Evolutionary conservation across 805 yeast species (phyloP), one percentile per base, ranked within the genome.

Genomic region (Soucietia sequanensis): DNA sequence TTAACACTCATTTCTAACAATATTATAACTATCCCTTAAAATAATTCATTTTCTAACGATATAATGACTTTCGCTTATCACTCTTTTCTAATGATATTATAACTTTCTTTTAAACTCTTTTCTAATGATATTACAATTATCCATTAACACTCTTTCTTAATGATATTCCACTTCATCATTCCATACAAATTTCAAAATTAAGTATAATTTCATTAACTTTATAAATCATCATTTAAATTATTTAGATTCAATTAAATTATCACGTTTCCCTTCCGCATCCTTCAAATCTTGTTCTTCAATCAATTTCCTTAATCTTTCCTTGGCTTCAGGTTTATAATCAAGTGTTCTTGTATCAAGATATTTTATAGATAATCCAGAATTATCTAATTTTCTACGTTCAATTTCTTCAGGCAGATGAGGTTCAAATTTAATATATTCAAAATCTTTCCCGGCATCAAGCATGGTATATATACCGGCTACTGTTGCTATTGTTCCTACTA

Each of bases 261-360:
- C 29, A n/a, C n/a, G n/a, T n/a, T n/a, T n/a, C n/a, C n/a, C n/a
- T n/a, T n/a, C n/a, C n/a, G n/a, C n/a, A 18, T 18, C n/a, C n/a
- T n/a, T n/a, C n/a, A n/a, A n/a, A n/a, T 43, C 38, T 16, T 47
- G 41, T 33, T 54, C 56, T 28, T 54, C 56, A 11, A 58, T 33
- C 13, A 47, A 31, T 41, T 45, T 49, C 31, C 36, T 38, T 30
- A 65, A 47, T 30, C 65, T 42, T 37, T 54, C 62, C 43, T 66
- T 62, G 5, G 72, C 73, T 35, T 68, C 72, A 0, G 71, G 70
- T 1, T 65, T 68, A 36, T 62, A 66, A 9, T 67, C 67, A 49
- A 68, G 54, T 1, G 72, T 64, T 19, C 66, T 41, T 5, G 62
- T 44, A 9, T 67, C 70, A 30, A 54, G 44, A 5, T 57, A 52